A percentile compares a stretch with the other conserved stretches of the same genome.
Conservation (phyloP, 2,329 filamentous ascomycete species). For the Fusarium sp. region DNA sequence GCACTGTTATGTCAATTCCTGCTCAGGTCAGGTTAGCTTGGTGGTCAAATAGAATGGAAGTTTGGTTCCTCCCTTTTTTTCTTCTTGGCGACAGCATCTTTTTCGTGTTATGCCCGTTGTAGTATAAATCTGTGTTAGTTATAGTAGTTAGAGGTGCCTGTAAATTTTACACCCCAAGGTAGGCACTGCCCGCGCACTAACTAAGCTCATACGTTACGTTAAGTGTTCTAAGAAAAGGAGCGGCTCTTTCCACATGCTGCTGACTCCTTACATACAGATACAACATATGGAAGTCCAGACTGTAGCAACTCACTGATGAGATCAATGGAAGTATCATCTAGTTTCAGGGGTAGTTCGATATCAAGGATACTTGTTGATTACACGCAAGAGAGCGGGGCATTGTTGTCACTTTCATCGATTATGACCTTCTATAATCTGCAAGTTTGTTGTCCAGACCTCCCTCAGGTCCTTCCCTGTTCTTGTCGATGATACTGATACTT, state of each 20-base stretch:
- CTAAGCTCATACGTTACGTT: conserved; percentile 23
- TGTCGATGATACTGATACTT: neutral
- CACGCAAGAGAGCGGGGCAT: conserved; percentile 9
- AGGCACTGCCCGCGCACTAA: neutral
- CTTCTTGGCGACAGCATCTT: conserved; percentile 16
- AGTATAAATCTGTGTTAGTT: neutral
- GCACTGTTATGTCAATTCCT: neutral
- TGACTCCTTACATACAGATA: neutral
- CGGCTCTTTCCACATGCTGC: conserved; percentile 18
- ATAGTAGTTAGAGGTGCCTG: too few species aligned
- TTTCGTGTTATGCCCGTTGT: conserved; percentile 5
- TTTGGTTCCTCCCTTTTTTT: conserved; percentile 16
- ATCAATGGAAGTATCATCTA: conserved; percentile 4
- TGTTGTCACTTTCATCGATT: conserved; percentile 30
- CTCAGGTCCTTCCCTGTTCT: conserved; percentile 11
- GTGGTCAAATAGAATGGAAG: neutral
- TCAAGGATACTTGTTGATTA: conserved; percentile 21
- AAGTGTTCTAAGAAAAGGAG: conserved; percentile 16
- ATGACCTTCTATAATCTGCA: conserved; percentile 29
- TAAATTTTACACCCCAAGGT: too few species aligned
- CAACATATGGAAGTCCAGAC: neutral
- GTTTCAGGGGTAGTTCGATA: conserved; percentile 33
- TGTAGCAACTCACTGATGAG: conserved; percentile 21
- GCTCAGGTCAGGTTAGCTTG: neutral
- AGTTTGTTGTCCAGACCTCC: conserved; percentile 3